phyloP scores from a whole-genome alignment of 306 rosid species.

The Dicorynia guianensis region DNA sequence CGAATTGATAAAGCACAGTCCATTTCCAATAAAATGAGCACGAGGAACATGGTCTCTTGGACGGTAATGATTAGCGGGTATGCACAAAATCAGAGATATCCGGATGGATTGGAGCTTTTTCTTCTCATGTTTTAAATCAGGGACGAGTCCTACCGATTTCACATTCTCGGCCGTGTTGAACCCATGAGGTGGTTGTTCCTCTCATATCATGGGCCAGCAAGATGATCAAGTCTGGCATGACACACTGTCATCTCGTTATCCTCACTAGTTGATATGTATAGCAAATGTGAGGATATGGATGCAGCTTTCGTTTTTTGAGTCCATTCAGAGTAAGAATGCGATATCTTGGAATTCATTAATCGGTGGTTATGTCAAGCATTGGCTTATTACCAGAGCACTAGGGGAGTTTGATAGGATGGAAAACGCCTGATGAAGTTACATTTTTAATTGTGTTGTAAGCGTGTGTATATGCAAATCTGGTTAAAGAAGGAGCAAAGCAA shows the following conservation, averaged over 20 bases:
- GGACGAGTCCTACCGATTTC: too few relatives aligned
- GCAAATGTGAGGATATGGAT: too few relatives aligned
- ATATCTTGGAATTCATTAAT: slow-evolving; percentile 48
- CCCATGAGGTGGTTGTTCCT: too few relatives aligned
- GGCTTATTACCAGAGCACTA: slow-evolving; percentile 37
- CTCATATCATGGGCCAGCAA: too few relatives aligned
- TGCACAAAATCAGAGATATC: slow-evolving; percentile 30
- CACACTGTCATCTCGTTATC: slow-evolving; percentile 39
- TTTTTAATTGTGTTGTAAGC: slow-evolving; percentile 45
- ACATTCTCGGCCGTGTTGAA: too few relatives aligned
- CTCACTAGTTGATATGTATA: slow-evolving; percentile 45
- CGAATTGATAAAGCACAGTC: slow-evolving; percentile 34
- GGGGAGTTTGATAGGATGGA: slow-evolving; percentile 40
- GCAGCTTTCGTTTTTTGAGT: too few relatives aligned
- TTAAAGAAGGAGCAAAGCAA: slow-evolving; percentile 33
- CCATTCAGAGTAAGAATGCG: slow-evolving; percentile 37
- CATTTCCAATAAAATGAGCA: slow-evolving; percentile 41
- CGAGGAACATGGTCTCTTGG: slow-evolving; percentile 47
- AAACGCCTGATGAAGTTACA: slow-evolving; percentile 44
- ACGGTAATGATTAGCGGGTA: slow-evolving; percentile 53
- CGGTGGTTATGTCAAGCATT: slow-evolving; percentile 48
- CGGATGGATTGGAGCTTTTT: slow-evolving; percentile 40
- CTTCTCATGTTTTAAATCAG: slow-evolving; percentile 40
- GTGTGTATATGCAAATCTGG: slow-evolving; percentile 46
- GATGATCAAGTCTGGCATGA: too few relatives aligned